Evolutionary conservation across 2,329 filamentous ascomycete genomes (phyloP), one percentile per base, ranked within the genome.

Genomic region (Penicillium sp.): DNA sequence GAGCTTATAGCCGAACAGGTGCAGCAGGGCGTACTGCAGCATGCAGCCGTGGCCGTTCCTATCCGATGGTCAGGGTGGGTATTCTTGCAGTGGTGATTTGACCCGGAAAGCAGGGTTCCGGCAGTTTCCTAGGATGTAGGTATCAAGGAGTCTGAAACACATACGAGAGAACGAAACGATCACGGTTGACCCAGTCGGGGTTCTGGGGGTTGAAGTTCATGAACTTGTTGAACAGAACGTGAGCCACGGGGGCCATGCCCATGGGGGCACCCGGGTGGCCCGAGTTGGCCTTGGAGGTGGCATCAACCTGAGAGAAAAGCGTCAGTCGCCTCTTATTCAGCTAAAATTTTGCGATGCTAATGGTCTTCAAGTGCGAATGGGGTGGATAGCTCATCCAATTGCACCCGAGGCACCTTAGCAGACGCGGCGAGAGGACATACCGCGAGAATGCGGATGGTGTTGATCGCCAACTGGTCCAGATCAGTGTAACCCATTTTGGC

Each of bases 161-260:
- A 84, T 85, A 96, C 92, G 94, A 99, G 74, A 99, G 91, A 59
- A 99, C 91, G 73, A 99, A 99, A 76, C 94, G 89, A 79, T 99
- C 94, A 72, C 94, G 88, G 85, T 97, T 97, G 69, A 94, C 71
- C 92, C 92, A 99, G 62, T 90, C 83, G 67, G 94, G 90, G 85
- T 96, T 96, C 87, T 96, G 95, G 70, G 94, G 94, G 87, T 97
- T 99, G 85, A 96, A 99, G 76, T 80, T 95, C 90, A 99, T 90
- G 84, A 96, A 95, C 78, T 94, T 95, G 85, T 96, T 95, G 82
- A 90, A 99, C 62, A 99, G 85, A 70, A 97, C 90, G 83, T 97
- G 94, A 76, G 94, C 87, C 71, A 92, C 86, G 59, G 94, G 93
- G 71, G 94, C 94, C 90, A 97, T 83, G 73, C 85, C 86, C 94